Percentiles rank a stretch among this genome's conserved stretches.
Evolutionary conservation across 495 filamentous ascomycete genomes (phyloP).

Genomic region (Stereocaulon alpinum): DNA sequence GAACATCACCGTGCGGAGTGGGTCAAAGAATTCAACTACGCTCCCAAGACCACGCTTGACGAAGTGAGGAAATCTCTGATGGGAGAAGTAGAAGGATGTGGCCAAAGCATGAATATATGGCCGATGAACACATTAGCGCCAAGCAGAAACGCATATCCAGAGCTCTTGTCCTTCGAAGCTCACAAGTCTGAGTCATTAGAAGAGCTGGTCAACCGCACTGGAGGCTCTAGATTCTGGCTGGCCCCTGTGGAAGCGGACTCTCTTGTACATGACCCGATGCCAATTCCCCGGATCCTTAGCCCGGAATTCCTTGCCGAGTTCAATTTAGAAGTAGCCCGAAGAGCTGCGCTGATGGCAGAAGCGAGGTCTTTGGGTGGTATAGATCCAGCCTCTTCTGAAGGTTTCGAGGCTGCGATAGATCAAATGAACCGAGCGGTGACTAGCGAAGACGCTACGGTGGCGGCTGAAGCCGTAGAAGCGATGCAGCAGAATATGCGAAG

Average conservation of each 20-base stretch:
- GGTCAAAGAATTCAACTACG: constrained; percentile 8
- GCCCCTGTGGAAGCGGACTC: not conserved
- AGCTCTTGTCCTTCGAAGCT: constrained; percentile 2
- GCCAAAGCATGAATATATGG: not conserved
- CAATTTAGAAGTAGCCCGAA: not conserved
- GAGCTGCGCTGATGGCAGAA: not conserved
- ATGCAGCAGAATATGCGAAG: not conserved
- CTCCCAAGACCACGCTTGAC: constrained; percentile 4
- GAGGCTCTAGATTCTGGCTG: constrained; percentile 18
- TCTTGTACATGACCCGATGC: not conserved
- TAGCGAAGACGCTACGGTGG: constrained; percentile 17
- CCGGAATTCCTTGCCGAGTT: not conserved
- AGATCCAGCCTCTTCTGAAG: too few relatives aligned
- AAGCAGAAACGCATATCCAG: constrained; percentile 7
- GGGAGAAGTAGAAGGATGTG: not conserved
- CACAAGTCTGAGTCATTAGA: constrained; percentile 9
- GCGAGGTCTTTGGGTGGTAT: not conserved
- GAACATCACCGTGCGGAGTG: not conserved
- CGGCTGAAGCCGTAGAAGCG: constrained; percentile 15
- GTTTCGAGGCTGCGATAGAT: not conserved
- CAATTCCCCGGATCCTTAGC: not conserved
- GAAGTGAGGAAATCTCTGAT: constrained; percentile 4
- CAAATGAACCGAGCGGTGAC: not conserved
- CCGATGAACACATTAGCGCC: not conserved
- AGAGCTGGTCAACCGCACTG: constrained; percentile 6